Base-by-base conservation (phyloP, 225 moss, liverwort and hornwort species). In the Marchantia paleacea region DNA sequence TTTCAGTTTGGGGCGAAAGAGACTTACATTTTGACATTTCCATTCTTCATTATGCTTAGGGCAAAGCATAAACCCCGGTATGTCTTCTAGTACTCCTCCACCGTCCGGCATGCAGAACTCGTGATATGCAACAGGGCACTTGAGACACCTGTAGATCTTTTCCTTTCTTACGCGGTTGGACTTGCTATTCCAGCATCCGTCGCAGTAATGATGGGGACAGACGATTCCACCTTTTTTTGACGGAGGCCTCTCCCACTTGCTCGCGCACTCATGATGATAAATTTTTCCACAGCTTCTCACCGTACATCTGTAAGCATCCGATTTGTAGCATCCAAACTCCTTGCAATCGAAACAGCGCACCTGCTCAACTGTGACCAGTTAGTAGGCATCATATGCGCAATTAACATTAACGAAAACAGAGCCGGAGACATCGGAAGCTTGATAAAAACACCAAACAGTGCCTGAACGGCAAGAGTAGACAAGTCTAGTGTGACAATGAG, bases 291-390 rank as follows among this genome's bases (percentile, higher is more conserved):
- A 93, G 77, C 55, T 81, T 68, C 75, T 82, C 77, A 85, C 84
- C 25, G 86, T 52, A 55, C 88, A 91, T 47, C 84, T 82, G 50
- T 88, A 64, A 65, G 90, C 78, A 81, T 87, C 82, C 66, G 78
- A 80, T 71, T 88, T 84, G 75, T 87, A 83, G 60, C 50, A 71
- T n/a, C 91, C 91, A 78, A 89, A 93, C 73, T 82, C 80, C 79
- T 91, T 91, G 84, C 91, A 93, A 66, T 89, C 84, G 62, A 91
- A 93, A 80, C 91, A 91, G 51, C 85, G 85, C 39, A 90, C 90
- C 91, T 93, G 90, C 51, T 82, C 26, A 58, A 49, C 60, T 72
- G 25, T 60, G 80, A 52, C 76, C 55, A 39, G 28, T 72, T 51
- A 51, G n/a, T 50, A 72, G 52, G 49, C 71, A 49, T 20, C 71